These are phyloP conservation scores for Polyporus arcularius DNA, from an alignment of 768 basidiomycete genomes.

Conservation along the genomic window DNA sequence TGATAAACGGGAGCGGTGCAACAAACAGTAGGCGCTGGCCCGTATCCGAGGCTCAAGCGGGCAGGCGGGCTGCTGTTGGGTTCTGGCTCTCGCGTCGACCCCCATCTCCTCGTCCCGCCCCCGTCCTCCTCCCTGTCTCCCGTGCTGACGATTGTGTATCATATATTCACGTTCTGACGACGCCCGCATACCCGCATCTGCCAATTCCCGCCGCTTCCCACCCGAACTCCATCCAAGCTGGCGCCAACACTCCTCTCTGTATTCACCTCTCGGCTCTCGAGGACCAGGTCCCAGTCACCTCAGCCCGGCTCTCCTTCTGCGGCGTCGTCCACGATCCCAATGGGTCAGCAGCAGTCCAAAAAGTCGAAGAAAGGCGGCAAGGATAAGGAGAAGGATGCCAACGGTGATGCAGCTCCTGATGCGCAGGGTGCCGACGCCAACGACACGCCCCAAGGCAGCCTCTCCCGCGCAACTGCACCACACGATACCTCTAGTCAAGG, in stretches of 20 bases:
- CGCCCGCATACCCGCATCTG: slow-evolving; percentile 12
- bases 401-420: slow-evolving; percentile 38
- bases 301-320: slow-evolving; percentile 52
- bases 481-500: slow-evolving; percentile 40
- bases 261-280: slow-evolving; percentile 69
- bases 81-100: slow-evolving; percentile 15
- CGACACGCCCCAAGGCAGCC: slow-evolving; percentile 41
- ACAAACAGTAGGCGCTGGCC: slow-evolving; percentile 23
- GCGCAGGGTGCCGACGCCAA: slow-evolving; percentile 41
- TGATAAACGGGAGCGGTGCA: slow-evolving; percentile 7
- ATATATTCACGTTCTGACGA: slow-evolving; percentile 18
- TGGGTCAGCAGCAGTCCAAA: slow-evolving; percentile 87
- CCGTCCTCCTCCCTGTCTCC: slow-evolving; percentile 5
- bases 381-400: slow-evolving; percentile 64
- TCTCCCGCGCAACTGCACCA: slow-evolving; percentile 46
- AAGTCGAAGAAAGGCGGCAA: slow-evolving; percentile 71
- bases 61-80: slow-evolving; percentile 4
- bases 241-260: slow-evolving; percentile 81
- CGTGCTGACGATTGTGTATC: slow-evolving; percentile 14
- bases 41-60: slow-evolving; percentile 4
- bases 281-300: slow-evolving; percentile 73
- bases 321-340: slow-evolving; percentile 45
- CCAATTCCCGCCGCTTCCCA: slow-evolving; percentile 5
- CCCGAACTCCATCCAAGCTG: slow-evolving; percentile 51
- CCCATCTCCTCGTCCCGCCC: not conserved